Conservation (phyloP, 1,139 yeast genomes). For the Pichia kudriavzevii region DNA sequence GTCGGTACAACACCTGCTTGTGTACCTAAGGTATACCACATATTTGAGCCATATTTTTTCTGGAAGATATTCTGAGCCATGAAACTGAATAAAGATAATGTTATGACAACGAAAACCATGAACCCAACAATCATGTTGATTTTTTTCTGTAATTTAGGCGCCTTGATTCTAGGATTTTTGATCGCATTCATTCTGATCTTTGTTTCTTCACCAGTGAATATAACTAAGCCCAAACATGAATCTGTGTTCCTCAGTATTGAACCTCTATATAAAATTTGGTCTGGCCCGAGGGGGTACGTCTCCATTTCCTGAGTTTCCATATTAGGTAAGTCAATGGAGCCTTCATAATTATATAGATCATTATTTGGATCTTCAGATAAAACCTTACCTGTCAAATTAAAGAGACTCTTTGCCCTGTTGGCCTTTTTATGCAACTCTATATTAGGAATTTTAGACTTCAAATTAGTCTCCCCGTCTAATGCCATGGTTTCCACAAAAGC, state of each 20-base stretch:
- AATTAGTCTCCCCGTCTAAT: conserved; percentile 90
- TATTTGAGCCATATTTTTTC: conserved; percentile 35
- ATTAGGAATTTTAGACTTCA: conserved; percentile 68
- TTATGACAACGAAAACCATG: conserved; percentile 77
- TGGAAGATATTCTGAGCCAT: conserved; percentile 64
- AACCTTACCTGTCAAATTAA: conserved; percentile 42
- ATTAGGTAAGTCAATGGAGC: conserved; percentile 39
- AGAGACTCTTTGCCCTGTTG: conserved; percentile 45
- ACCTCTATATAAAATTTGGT: conserved; percentile 82
- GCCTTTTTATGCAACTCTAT: conserved; percentile 47
- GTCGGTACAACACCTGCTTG: conserved; percentile 90
- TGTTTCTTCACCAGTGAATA: conserved; percentile 93
- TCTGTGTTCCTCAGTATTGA: conserved; percentile 79
- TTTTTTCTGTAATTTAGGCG: conserved; percentile 80
- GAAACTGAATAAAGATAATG: conserved; percentile 71
- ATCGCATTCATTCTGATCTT: conserved; percentile 94
- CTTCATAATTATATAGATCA: conserved; percentile 89
- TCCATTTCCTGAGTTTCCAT: conserved; percentile 22
- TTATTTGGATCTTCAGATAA: conserved; percentile 85
- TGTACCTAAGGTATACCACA: conserved; percentile 68
- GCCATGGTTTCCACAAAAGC: conserved; percentile 95
- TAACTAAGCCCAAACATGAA: conserved; percentile 65
- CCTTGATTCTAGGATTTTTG: conserved; percentile 81
- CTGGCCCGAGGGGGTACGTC: conserved; percentile 62
- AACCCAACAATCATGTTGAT: conserved; percentile 78